A percentile compares a stretch with the other conserved stretches of the same genome.
Evolutionary conservation across 2,329 filamentous ascomycete species (phyloP).

Genomic region (Colletotrichum cuscutae): DNA sequence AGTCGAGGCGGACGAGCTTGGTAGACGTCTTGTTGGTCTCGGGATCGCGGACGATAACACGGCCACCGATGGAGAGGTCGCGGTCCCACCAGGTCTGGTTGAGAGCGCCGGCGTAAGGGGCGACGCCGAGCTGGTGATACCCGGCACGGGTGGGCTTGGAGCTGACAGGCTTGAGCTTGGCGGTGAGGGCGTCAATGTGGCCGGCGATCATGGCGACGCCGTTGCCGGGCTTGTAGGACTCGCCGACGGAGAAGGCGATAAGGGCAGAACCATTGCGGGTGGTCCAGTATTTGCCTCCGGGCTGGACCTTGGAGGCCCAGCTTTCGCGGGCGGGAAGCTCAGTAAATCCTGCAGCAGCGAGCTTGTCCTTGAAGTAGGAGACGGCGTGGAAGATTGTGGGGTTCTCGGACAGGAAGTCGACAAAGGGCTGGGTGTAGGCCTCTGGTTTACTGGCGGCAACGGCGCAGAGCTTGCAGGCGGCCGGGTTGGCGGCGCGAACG

Average conservation of each 20-base stretch:
- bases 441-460: slow-evolving; percentile 60
- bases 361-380: slow-evolving; percentile 77
- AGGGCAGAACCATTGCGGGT: slow-evolving; percentile 87
- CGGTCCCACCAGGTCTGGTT: slow-evolving; percentile 97
- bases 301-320: slow-evolving; percentile 78
- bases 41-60: slow-evolving; percentile 82
- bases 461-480: slow-evolving; percentile 49
- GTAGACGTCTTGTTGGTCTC: slow-evolving; percentile 79
- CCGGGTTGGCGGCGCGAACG: slow-evolving; percentile 31
- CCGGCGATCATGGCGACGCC: slow-evolving; percentile 90
- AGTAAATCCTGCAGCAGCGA: slow-evolving; percentile 78
- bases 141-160: slow-evolving; percentile 86
- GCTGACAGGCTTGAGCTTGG: slow-evolving; percentile 90
- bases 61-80: slow-evolving; percentile 89
- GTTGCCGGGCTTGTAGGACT: slow-evolving; percentile 83
- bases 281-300: slow-evolving; percentile 89
- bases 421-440: slow-evolving; percentile 84
- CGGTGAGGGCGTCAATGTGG: slow-evolving; percentile 92
- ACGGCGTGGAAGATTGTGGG: slow-evolving; percentile 95
- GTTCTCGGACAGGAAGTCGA: slow-evolving; percentile 87
- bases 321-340: slow-evolving; percentile 82
- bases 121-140: slow-evolving; percentile 89
- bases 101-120: slow-evolving; percentile 89
- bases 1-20: slow-evolving; percentile 89
- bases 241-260: slow-evolving; percentile 86